A percentile compares a stretch with the other conserved stretches of the same genome.
Evolutionary conservation across 2,329 filamentous ascomycete genomes (phyloP).

Genomic region (Phyllachora maydis): DNA sequence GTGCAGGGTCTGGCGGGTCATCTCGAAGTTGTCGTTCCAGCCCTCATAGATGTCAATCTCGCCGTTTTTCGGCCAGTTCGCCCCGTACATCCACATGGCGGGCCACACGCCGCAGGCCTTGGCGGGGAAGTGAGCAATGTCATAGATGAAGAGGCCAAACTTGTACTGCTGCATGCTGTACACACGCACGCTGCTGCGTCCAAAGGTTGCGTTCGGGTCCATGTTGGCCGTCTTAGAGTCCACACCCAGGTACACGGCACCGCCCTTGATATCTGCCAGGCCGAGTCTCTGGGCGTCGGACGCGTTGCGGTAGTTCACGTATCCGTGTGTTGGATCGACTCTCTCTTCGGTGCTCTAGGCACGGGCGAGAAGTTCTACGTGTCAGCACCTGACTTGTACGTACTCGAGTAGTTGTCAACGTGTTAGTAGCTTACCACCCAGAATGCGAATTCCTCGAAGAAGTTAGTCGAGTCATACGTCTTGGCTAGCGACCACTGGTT

Average conservation of each 20-base stretch:
- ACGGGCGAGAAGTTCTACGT: constrained; percentile 4
- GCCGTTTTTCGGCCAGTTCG: constrained; percentile 40
- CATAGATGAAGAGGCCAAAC: constrained; percentile 46
- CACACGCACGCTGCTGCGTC: too few species aligned
- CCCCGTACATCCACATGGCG: constrained; percentile 43
- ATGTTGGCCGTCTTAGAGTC: too few species aligned
- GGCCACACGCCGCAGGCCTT: constrained; percentile 45
- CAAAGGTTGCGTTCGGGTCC: too few species aligned
- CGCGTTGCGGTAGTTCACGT: constrained; percentile 29
- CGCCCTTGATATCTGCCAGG: constrained; percentile 11
- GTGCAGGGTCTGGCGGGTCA: constrained; percentile 40
- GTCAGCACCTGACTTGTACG: too few species aligned
- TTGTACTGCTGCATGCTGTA: constrained; percentile 38
- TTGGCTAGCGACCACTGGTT: too few species aligned
- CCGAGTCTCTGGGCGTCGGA: constrained; percentile 13
- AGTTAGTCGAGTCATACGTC: constrained; percentile 19
- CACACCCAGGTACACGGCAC: constrained; percentile 17
- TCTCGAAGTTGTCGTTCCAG: constrained; percentile 27
- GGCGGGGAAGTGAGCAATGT: constrained; percentile 41
- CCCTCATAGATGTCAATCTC: constrained; percentile 45
- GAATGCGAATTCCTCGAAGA: constrained; percentile 25
- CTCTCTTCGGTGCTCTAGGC: too few species aligned
- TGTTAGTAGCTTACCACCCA: constrained; percentile 12
- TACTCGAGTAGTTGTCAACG: too few species aligned
- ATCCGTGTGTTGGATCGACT: constrained; percentile 45